Percentiles rank a stretch among this genome's conserved stretches.
Conservation (phyloP, 2,329 filamentous ascomycete species). For the Trichophyton benhamiae region DNA sequence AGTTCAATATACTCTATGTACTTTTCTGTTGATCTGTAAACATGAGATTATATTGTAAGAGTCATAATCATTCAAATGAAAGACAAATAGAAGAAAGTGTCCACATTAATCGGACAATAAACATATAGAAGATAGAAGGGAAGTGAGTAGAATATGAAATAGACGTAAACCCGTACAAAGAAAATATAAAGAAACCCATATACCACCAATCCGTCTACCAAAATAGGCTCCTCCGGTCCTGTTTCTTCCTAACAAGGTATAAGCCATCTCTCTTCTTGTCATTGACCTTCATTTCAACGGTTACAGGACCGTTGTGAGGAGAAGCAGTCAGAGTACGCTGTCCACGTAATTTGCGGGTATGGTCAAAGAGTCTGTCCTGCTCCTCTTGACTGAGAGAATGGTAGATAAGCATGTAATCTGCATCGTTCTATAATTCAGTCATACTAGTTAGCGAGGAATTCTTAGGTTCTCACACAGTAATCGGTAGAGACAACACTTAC, state of each 20-base stretch:
- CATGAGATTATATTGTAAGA: no score
- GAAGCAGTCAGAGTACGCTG: conserved; percentile 22
- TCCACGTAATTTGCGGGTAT: conserved; percentile 54
- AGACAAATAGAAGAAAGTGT: neutral
- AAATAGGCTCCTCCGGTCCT: conserved; percentile 16
- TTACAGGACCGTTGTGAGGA: neutral
- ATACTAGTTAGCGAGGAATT: conserved; percentile 2
- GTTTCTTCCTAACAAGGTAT: conserved; percentile 37
- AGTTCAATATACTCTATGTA: no score
- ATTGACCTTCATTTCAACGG: conserved; percentile 25
- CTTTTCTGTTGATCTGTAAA: no score
- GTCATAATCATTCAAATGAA: neutral
- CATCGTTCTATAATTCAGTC: conserved; percentile 37
- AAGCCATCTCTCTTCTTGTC: conserved; percentile 34
- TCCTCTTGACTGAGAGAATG: conserved; percentile 59
- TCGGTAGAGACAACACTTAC: conserved; percentile 21
- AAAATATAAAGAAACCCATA: neutral
- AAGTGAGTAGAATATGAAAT: neutral
- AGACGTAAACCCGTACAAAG: neutral
- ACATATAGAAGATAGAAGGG: neutral
- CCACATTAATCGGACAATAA: conserved; percentile 2
- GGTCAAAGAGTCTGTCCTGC: conserved; percentile 59
- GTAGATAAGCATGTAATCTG: conserved; percentile 60
- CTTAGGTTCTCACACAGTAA: neutral
- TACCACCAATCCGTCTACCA: neutral